These are phyloP conservation scores for Candida krabiensis DNA, from an alignment of 805 yeast species.

Conservation along the genomic window DNA sequence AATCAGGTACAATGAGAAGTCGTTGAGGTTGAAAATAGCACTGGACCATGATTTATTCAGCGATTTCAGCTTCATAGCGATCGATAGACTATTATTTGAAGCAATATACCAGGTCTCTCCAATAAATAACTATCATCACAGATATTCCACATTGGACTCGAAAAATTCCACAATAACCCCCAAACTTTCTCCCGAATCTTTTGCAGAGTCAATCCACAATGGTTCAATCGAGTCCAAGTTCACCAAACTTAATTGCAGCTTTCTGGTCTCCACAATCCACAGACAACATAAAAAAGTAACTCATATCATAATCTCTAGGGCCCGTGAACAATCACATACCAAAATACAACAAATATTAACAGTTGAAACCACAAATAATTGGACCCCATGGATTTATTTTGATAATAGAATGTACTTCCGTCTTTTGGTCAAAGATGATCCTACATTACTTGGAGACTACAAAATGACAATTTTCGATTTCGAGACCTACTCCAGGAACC, in stretches of 20 bases:
- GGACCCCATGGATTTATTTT: slow-evolving; percentile 13
- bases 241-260: slow-evolving; percentile 12
- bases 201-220: slow-evolving; percentile 8
- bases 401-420: slow-evolving; percentile 14
- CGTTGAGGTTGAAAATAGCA: slow-evolving; percentile 15
- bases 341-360: neutral
- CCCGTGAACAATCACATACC: slow-evolving; percentile 5
- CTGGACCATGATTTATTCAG: slow-evolving; percentile 20
- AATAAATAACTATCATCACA: slow-evolving; percentile 21
- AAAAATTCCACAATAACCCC: slow-evolving; percentile 9
- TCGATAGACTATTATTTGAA: slow-evolving; percentile 30
- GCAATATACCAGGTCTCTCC: slow-evolving; percentile 24
- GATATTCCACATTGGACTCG: slow-evolving; percentile 24
- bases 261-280: slow-evolving; percentile 1
- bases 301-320: slow-evolving; percentile 9
- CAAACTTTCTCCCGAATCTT: slow-evolving; percentile 2
- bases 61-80: slow-evolving; percentile 17
- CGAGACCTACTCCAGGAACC: neutral
- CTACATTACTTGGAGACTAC: slow-evolving; percentile 5
- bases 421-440: neutral
- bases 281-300: neutral
- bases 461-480: slow-evolving; percentile 3
- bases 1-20: neutral
- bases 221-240: slow-evolving; percentile 3
- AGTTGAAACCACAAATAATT: slow-evolving; percentile 1